phyloP scores from a whole-genome alignment of 2,329 filamentous ascomycete genomes.

The Pseudogymnoascus sp. region DNA sequence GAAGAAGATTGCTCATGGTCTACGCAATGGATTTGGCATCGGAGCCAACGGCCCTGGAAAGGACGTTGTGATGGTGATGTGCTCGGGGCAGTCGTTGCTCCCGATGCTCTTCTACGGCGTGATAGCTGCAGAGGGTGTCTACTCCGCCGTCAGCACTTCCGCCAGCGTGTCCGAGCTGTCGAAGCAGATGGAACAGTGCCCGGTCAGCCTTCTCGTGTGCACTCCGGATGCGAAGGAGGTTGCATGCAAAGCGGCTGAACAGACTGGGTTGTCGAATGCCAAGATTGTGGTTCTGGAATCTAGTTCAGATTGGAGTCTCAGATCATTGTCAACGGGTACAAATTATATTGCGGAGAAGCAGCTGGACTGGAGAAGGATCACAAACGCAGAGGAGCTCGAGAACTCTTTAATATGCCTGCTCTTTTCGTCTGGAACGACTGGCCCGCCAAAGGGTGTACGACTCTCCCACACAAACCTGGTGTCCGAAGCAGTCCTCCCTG shows the following conservation, averaged over 20 bases:
- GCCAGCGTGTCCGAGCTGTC: slow-evolving; percentile 64
- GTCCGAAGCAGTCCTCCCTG: slow-evolving; percentile 40
- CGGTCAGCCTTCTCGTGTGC: slow-evolving; percentile 59
- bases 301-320: slow-evolving; percentile 37
- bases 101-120: slow-evolving; percentile 63
- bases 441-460: slow-evolving; percentile 68
- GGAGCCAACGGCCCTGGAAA: slow-evolving; percentile 39
- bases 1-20: slow-evolving; percentile 45
- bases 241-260: slow-evolving; percentile 41
- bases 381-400: slow-evolving; percentile 40
- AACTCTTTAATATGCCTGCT: slow-evolving; percentile 58
- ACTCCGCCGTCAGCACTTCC: slow-evolving; percentile 65
- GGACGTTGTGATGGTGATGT: slow-evolving; percentile 49
- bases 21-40: slow-evolving; percentile 46
- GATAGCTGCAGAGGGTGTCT: slow-evolving; percentile 70
- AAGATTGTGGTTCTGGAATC: slow-evolving; percentile 58
- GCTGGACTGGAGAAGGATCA: slow-evolving; percentile 55
- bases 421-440: slow-evolving; percentile 73
- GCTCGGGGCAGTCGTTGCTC: slow-evolving; percentile 47
- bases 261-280: slow-evolving; percentile 44
- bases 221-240: slow-evolving; percentile 56
- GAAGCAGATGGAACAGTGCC: slow-evolving; percentile 64
- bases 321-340: slow-evolving; percentile 58
- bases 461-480: slow-evolving; percentile 73
- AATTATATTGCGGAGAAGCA: slow-evolving; percentile 32